Base-by-base conservation (phyloP, 805 yeast genomes). In the Wickerhamomyces queroliae region DNA sequence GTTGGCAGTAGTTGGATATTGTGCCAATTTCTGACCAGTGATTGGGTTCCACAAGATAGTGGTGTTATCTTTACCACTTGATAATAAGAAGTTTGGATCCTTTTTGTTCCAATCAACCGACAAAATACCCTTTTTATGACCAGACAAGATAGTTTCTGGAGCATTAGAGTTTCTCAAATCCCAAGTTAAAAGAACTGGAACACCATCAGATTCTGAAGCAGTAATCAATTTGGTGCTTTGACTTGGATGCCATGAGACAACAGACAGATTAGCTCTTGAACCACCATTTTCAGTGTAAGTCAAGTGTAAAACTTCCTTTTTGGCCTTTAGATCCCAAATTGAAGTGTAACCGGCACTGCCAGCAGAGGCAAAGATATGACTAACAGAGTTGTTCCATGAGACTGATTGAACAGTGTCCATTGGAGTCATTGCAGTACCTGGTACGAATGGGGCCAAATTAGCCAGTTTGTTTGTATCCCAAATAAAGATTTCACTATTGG, bases 241-340 rank as follows among this genome's bases (percentile, higher is more conserved):
- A 33, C 74, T 65, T 41, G 99, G 99, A 61, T 93, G 97, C 99
- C 99, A 93, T 42, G 83, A 88, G 12, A 93, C 95, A 44, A 76
- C 74, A 26, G 95, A 78, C 37, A 91, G 72, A 40, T 81, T 82
- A 19, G 89, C 82, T 54, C 83, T 75, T 22, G 68, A 59, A 13
- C 67, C 63, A 4, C 69, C 59, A 17, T 58, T 51, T 7, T 82
- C 78, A 18, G 80, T 67, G 61, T 87, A 86, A 41, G 79, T 74
- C 58, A 93, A 71, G 60, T 88, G 96, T 45, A 93, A 67, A 19
- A 91, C 95, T 63, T 91, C 97, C 55, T 87, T 77, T 58, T 81
- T 83, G 30, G 89, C 79, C 55, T 84, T 85, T 48, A 90, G 69
- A 63, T 93, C 98, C 97, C 97, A 93, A 48, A 93, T 81, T 1